A percentile compares a stretch with the other conserved stretches of the same genome.
Evolutionary conservation across 345 rosid species (phyloP).

Genomic region (Eutrema heterophyllum): DNA sequence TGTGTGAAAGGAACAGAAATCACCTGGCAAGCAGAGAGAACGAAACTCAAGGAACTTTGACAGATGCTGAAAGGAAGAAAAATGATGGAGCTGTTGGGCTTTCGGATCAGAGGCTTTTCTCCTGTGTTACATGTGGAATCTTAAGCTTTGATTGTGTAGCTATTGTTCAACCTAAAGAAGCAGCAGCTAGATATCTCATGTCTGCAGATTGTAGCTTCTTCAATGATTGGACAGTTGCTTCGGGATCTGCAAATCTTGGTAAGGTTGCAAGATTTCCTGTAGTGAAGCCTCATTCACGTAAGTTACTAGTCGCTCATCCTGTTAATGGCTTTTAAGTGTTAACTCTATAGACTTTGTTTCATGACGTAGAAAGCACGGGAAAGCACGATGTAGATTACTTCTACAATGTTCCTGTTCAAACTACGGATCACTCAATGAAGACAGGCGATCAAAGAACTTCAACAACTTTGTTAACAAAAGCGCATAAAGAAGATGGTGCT

Average conservation of each 20-base stretch:
- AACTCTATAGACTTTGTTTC: neutral
- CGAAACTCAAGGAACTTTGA: neutral
- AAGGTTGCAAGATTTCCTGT: conserved; percentile 30
- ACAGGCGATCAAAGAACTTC: conserved; percentile 32
- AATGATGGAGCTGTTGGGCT: conserved; percentile 42
- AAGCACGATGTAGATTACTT: conserved; percentile 28
- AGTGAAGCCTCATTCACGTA: conserved; percentile 37
- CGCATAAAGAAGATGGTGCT: conserved; percentile 44
- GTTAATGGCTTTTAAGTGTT: neutral
- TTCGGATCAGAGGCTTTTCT: conserved; percentile 84
- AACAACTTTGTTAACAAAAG: conserved; percentile 29
- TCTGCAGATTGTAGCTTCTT: conserved; percentile 93
- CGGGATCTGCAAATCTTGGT: conserved; percentile 39
- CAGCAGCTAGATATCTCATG: conserved; percentile 74
- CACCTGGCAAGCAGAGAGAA: neutral
- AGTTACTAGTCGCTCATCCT: conserved; percentile 22
- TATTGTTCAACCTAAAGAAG: conserved; percentile 74
- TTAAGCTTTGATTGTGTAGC: conserved; percentile 85
- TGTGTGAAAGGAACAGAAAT: conserved; percentile 48
- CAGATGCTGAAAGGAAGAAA: conserved; percentile 28
- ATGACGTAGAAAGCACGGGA: conserved; percentile 42
- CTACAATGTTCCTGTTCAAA: neutral
- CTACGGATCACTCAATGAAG: conserved; percentile 21
- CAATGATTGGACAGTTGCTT: conserved; percentile 68
- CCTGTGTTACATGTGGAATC: conserved; percentile 90